These are phyloP conservation scores for Blastobotrys illinoisensis DNA, from an alignment of 1,139 yeast genomes.

Conservation along the genomic window DNA sequence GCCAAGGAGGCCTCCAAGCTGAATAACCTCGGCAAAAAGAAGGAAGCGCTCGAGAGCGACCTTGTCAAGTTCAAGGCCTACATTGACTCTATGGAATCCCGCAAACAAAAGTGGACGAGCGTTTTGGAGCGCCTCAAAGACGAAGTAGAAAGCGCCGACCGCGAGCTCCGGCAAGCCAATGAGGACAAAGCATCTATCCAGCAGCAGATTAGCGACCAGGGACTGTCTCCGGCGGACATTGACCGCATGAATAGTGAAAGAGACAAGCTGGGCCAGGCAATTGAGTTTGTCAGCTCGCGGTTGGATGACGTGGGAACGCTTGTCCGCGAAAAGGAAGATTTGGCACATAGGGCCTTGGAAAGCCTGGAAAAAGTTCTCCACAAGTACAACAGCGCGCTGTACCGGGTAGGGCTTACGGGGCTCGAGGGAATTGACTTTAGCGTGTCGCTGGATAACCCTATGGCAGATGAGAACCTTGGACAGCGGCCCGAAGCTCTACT, in stretches of 20 bases:
- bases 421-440: slow-evolving; percentile 27
- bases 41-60: slow-evolving; percentile 66
- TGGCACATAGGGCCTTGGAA: slow-evolving; percentile 45
- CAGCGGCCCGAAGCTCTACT: slow-evolving; percentile 39
- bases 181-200: slow-evolving; percentile 46
- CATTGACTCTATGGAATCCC: slow-evolving; percentile 57
- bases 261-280: slow-evolving; percentile 50
- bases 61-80: slow-evolving; percentile 64
- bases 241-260: slow-evolving; percentile 59
- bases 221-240: slow-evolving; percentile 56
- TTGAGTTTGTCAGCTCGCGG: slow-evolving; percentile 46
- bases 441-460: slow-evolving; percentile 30
- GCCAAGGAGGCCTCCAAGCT: slow-evolving; percentile 38
- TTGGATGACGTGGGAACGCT: slow-evolving; percentile 36
- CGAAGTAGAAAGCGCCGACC: slow-evolving; percentile 48
- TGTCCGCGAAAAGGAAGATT: slow-evolving; percentile 44
- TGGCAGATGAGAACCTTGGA: slow-evolving; percentile 38
- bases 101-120: slow-evolving; percentile 60
- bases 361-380: slow-evolving; percentile 47
- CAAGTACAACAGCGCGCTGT: slow-evolving; percentile 52
- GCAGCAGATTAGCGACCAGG: slow-evolving; percentile 45
- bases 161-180: slow-evolving; percentile 41
- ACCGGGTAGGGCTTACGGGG: slow-evolving; percentile 39
- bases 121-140: slow-evolving; percentile 49
- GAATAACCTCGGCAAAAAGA: slow-evolving; percentile 48